Evolutionary conservation across 2,329 filamentous ascomycete genomes (phyloP), one percentile per base, ranked within the genome.

Genomic region (Aureobasidium leucospermi): DNA sequence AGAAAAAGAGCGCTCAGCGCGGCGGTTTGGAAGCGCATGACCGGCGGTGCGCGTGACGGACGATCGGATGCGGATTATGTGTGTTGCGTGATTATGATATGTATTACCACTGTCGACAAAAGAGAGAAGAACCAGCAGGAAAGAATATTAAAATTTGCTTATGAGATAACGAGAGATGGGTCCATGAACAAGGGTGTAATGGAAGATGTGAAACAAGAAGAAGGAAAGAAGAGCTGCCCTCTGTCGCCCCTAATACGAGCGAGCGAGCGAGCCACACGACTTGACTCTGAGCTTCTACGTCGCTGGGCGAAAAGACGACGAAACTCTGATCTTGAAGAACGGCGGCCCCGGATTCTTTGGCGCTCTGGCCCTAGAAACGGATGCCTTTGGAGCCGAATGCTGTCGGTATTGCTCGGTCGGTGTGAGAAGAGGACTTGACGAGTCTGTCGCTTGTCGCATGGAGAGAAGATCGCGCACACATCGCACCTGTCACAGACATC

Each of bases 241-340:
- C 39, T 45, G 19, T 46, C 52, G 31, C 41, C 52, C 31, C 51
- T 55, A 45, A 45, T 39, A 53, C 23, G 16, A 11, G n/a, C 29
- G n/a, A 43, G 43, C 52, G 41, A 32, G 52, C 41, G 52, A 46
- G 52, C 42, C 55, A 58, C 42, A 58, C 41, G 32, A 57, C 23
- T 58, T 58, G 55, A 58, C 42, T 58, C 42, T 48, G 32, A 41
- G 55, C 34, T 31, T 58, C 55, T 48, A 55, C 39, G 51, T 43
- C 51, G 32, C 43, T 48, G 34, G 19, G 42, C n/a, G 32, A 39
- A 58, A 48, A 58, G 42, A 48, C 55, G 28, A 48, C 32, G 42
- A 41, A 58, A 48, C 55, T 58, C 43, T 58, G 55, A 31, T 47
- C 29, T 39, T 32, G 34, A 15, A 55, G 51, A 58, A 41, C 55